These are phyloP conservation scores for Zymoseptoria tritici DNA, from an alignment of 2,329 filamentous ascomycete genomes.

Conservation along the genomic window DNA sequence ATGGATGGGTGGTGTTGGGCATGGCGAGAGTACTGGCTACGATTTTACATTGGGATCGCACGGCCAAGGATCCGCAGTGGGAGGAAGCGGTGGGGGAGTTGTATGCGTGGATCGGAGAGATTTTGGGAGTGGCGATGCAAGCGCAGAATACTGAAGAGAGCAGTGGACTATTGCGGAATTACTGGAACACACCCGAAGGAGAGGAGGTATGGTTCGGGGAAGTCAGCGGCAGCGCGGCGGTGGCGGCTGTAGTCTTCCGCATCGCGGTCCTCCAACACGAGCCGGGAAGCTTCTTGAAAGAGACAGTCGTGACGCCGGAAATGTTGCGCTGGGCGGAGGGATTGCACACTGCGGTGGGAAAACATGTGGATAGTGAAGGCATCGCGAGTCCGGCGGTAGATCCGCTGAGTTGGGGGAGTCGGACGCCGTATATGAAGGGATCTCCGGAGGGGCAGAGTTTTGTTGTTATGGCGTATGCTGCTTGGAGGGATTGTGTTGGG, in stretches of 20 bases:
- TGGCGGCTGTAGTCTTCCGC: slow-evolving; percentile 40
- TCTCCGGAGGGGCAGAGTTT: slow-evolving; percentile 41
- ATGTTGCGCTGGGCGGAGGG: slow-evolving; percentile 34
- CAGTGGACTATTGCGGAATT: slow-evolving; percentile 40
- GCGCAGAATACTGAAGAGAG: slow-evolving; percentile 15
- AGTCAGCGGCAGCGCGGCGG: slow-evolving; percentile 41
- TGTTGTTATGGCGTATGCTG: slow-evolving; percentile 37
- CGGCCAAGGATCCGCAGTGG: slow-evolving; percentile 2
- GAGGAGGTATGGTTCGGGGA: slow-evolving; percentile 38
- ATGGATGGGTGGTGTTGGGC: slow-evolving; percentile 43
- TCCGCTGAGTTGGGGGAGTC: slow-evolving; percentile 26
- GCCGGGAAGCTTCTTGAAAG: slow-evolving; percentile 2
- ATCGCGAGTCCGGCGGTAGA: slow-evolving; percentile 37
- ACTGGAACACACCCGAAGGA: slow-evolving; percentile 24
- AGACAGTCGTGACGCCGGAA: not conserved
- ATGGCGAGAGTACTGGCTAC: slow-evolving; percentile 43
- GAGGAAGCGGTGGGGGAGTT: slow-evolving; percentile 18
- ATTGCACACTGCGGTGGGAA: slow-evolving; percentile 33
- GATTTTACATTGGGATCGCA: slow-evolving; percentile 16
- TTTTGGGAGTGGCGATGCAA: slow-evolving; percentile 32
- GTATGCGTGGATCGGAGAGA: slow-evolving; percentile 29
- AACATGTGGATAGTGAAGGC: slow-evolving; percentile 32
- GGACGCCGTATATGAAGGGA: slow-evolving; percentile 13
- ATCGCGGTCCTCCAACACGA: slow-evolving; percentile 24
- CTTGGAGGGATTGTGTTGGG: slow-evolving; percentile 36